These are phyloP conservation scores for Haplosporangium gracile DNA, from an alignment of 192 early-diverging fungal genomes.

Conservation along the genomic window DNA sequence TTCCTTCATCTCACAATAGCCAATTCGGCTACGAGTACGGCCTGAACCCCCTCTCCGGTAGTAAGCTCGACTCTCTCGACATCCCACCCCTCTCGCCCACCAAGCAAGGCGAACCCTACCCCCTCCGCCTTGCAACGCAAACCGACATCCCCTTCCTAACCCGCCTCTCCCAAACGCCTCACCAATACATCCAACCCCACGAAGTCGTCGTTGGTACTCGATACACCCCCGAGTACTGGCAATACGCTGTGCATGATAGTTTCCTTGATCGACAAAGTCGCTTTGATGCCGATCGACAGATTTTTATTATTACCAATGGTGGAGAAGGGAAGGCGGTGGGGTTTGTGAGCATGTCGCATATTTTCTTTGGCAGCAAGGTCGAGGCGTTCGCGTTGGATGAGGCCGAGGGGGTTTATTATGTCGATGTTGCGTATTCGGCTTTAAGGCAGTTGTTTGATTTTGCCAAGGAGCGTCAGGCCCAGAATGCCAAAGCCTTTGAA, in stretches of 20 bases:
- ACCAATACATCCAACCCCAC: not conserved
- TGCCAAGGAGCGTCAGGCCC: conserved; percentile 2
- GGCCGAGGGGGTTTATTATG: not conserved
- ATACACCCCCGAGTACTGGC: conserved; percentile 33
- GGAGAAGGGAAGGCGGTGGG: conserved; percentile 9
- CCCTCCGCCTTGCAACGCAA: conserved; percentile 1
- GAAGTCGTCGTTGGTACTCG: not conserved
- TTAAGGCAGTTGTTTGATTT: conserved; percentile 20
- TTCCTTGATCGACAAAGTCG: conserved; percentile 1
- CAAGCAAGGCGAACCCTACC: conserved; percentile 19
- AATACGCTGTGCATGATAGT: conserved; percentile 25
- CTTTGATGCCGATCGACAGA: conserved; percentile 33
- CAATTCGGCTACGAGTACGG: conserved; percentile 51
- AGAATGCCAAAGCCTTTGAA: not conserved
- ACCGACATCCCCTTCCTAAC: conserved; percentile 32
- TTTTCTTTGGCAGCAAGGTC: not conserved
- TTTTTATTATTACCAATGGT: conserved; percentile 21
- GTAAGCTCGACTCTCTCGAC: conserved; percentile 13
- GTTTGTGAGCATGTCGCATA: conserved; percentile 11
- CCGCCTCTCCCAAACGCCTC: not conserved
- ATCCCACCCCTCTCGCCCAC: conserved; percentile 15
- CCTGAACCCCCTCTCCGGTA: not conserved
- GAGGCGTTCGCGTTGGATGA: conserved; percentile 28
- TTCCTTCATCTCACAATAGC: not conserved
- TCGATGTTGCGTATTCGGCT: conserved; percentile 4